Evolutionary conservation across 2,329 filamentous ascomycete genomes (phyloP).

Genomic region (Biscogniauxia mediterranea): DNA sequence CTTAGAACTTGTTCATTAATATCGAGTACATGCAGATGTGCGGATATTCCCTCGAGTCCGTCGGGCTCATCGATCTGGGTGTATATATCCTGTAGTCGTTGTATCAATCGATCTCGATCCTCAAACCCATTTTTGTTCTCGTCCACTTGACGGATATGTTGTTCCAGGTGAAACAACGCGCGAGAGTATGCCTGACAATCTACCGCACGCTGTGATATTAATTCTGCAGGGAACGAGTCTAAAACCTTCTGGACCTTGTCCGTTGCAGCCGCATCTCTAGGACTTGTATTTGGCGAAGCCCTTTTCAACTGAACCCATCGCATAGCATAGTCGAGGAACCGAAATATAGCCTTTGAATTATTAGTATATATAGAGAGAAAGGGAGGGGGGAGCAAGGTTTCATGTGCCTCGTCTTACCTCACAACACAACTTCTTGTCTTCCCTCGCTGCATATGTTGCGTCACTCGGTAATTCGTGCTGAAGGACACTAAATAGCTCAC

Average conservation of each 20-base stretch:
- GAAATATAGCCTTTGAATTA: conserved; percentile 72
- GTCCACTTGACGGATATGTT: conserved; percentile 65
- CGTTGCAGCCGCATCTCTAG: conserved; percentile 49
- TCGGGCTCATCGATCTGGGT: conserved; percentile 97
- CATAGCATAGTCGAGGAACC: conserved; percentile 86
- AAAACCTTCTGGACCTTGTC: conserved; percentile 51
- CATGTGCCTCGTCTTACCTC: conserved; percentile 57
- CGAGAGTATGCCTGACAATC: conserved; percentile 91
- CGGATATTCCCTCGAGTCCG: conserved; percentile 90
- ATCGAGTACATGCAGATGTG: conserved; percentile 80
- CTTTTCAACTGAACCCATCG: conserved; percentile 83
- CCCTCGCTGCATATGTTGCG: conserved; percentile 60
- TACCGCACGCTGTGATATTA: conserved; percentile 79
- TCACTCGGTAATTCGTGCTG: conserved; percentile 52
- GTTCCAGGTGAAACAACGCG: conserved; percentile 91
- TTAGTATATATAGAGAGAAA: conserved; percentile 27
- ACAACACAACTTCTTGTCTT: conserved; percentile 80
- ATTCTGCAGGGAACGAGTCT: conserved; percentile 66
- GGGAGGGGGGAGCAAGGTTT: not conserved
- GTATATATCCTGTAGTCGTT: conserved; percentile 88
- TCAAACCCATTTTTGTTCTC: conserved; percentile 45
- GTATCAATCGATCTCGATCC: conserved; percentile 65
- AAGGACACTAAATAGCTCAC: conserved; percentile 75
- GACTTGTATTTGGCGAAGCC: conserved; percentile 27
- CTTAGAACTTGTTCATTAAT: conserved; percentile 91